Conservation (phyloP, 2,329 filamentous ascomycete species). For the Coniochaeta hoffmannii region DNA sequence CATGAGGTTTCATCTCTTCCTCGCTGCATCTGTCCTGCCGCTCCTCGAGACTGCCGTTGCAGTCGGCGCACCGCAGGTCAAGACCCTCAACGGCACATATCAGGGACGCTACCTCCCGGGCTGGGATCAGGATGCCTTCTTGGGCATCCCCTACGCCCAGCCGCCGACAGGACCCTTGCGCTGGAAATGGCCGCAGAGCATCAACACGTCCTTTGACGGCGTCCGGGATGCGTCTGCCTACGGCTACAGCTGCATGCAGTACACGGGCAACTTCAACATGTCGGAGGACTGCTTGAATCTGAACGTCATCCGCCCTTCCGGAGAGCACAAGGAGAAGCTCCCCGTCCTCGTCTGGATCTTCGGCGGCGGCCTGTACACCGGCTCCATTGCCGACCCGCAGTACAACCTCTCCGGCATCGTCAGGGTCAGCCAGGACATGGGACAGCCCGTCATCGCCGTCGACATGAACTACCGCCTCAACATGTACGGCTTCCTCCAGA, state of each 20-base stretch:
- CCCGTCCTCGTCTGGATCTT: constrained; percentile 40
- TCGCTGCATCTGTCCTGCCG: constrained; percentile 1
- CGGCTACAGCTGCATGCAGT: constrained; percentile 39
- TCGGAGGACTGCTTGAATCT: constrained; percentile 26
- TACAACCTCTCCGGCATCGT: constrained; percentile 36
- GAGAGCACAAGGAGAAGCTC: constrained; percentile 10
- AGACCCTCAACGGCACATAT: constrained; percentile 25
- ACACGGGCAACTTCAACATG: constrained; percentile 25
- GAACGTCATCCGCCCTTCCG: constrained; percentile 29
- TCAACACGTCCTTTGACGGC: constrained; percentile 30
- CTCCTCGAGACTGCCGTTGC: neutral
- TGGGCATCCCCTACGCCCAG: constrained; percentile 32
- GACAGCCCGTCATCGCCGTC: constrained; percentile 36
- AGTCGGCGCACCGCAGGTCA: constrained; percentile 5
- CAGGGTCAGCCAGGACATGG: constrained; percentile 36
- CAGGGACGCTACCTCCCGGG: constrained; percentile 21
- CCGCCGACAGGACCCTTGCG: constrained; percentile 26
- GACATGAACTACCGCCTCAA: constrained; percentile 32
- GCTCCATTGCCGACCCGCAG: constrained; percentile 28
- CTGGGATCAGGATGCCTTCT: constrained; percentile 32
- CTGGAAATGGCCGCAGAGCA: constrained; percentile 26
- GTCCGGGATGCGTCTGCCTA: constrained; percentile 32
- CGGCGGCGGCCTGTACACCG: constrained; percentile 32
- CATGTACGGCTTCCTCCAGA: constrained; percentile 22
- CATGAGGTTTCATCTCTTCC: constrained; percentile 6